Evolutionary conservation across 306 rosid species (phyloP), one percentile per base, ranked within the genome.

Genomic region (Cicer judaicum): DNA sequence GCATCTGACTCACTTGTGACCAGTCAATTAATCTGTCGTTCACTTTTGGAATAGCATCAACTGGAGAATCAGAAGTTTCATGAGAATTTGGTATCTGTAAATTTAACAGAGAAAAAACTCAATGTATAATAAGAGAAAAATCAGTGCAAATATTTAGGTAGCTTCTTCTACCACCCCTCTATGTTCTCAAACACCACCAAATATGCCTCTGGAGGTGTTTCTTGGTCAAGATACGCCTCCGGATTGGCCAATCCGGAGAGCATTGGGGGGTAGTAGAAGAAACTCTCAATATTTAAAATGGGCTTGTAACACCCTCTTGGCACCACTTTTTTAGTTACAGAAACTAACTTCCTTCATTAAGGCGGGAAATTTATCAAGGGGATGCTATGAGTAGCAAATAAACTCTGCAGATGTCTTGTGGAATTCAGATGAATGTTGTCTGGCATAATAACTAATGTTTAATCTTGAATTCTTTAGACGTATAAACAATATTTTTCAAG

Each of bases 21-120:
- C 98, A 93, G 79, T 93, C 98, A 87, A 93, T 80, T 64, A 86
- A 70, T 47, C 87, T 85, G 72, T 89, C 88, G 68, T 89, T 79
- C 29, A 80, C 55, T 81, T 89, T 88, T 15, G 98, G 98, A 85
- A 93, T 88, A 73, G 84, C 83, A 79, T 85, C 84, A 48, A 89
- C 79, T 7, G 85, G 83, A 77, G 98, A 91, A 84, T 84, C 89
- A 66, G 81, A 68, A 50, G 83, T 84, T 66, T 93, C 98, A 48
- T 73, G 84, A 57, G 97, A 83, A 75, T 81, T 87, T 75, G 97
- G 97, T 76, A 93, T 89, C 98, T 91, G 80, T 64, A 79, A 70
- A 82, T 78, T 54, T 34, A 83, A 77, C 66, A 73, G 70, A 47
- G 56, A 49, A 16, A 42, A 73, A 56, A 57, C 34, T 34, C 60